Evolutionary conservation across 129 eudicot genomes (phyloP), one percentile per base, ranked within the genome.

Genomic region (Erigeron canadensis): DNA sequence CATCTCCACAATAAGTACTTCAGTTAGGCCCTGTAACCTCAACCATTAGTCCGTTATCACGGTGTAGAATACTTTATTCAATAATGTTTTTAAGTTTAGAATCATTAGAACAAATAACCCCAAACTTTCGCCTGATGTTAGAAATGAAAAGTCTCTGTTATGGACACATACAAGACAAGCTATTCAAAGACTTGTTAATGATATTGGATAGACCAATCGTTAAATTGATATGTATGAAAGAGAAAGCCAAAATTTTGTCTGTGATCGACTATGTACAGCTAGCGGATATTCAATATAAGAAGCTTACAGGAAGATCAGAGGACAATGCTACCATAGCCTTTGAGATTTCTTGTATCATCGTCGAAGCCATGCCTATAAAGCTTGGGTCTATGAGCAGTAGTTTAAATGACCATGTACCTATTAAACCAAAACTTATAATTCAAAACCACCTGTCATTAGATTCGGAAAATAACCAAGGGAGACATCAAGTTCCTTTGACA

Each of bases 271-370:
- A 22, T 16, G 48, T 28, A 51, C 59, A n/a, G 17, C 48, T 17
- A 55, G 11, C 17, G 10, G 13, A 12, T 28, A 28, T 28, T 28
- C 34, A 62, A 56, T 10, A n/a, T 77, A 13, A 16, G 74, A 55
- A 39, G 63, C 95, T 76, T 88, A 91, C 97, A 71, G 87, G 80
- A 57, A 81, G 79, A 72, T 88, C 84, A 8, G 90, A 76, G 46
- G 86, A 77, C 63, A 88, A 56, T 58, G 80, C 74, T 64, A 17
- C 43, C 80, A 85, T 62, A 67, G 71, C 71, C 71, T 81, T 62
- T 6, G 85, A 71, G 46, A 91, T 78, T 75, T 73, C 71, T 63
- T 67, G 79, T 39, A 28, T 28, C 34, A 28, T 3, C 34, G 34
- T 28, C 3, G 34, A 28, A 28, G 64, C 72, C 28, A 60, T 45